Conservation (phyloP, 306 rosid genomes). For the Senna siamea region DNA sequence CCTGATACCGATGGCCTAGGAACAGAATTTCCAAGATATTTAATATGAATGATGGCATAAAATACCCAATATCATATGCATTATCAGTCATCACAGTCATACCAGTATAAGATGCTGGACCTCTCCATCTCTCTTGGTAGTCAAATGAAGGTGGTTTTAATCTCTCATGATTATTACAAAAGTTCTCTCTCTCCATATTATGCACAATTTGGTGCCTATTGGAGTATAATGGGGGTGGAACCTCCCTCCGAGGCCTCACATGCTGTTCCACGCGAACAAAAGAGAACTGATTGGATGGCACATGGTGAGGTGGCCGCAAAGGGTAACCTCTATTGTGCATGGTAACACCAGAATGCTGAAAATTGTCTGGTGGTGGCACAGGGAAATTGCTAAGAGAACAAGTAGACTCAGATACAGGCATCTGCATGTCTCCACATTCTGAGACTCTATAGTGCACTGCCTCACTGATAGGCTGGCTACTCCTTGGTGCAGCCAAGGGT, state of each 20-base stretch:
- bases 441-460: constrained; percentile 51
- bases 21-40: constrained; percentile 8
- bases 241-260: constrained; percentile 67
- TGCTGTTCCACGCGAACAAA: constrained; percentile 71
- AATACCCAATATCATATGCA: constrained; percentile 25
- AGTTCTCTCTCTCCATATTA: constrained; percentile 76
- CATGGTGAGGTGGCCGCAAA: constrained; percentile 73
- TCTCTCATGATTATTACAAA: constrained; percentile 83
- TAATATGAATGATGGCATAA: constrained; percentile 14
- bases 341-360: constrained; percentile 46
- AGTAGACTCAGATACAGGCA: constrained; percentile 61
- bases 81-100: constrained; percentile 14
- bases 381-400: constrained; percentile 58
- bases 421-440: constrained; percentile 66
- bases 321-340: constrained; percentile 62
- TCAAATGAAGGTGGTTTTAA: constrained; percentile 69
- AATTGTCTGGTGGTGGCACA: constrained; percentile 53
- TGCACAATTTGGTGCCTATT: constrained; percentile 60
- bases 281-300: constrained; percentile 78
- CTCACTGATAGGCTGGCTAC: constrained; percentile 59
- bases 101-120: constrained; percentile 69
- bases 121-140: constrained; percentile 71
- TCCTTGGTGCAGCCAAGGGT: constrained; percentile 59
- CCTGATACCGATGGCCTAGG: constrained; percentile 71
- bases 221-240: constrained; percentile 65